Evolutionary conservation across 2,329 filamentous ascomycete genomes (phyloP).

Genomic region (Aaosphaeria arxii): DNA sequence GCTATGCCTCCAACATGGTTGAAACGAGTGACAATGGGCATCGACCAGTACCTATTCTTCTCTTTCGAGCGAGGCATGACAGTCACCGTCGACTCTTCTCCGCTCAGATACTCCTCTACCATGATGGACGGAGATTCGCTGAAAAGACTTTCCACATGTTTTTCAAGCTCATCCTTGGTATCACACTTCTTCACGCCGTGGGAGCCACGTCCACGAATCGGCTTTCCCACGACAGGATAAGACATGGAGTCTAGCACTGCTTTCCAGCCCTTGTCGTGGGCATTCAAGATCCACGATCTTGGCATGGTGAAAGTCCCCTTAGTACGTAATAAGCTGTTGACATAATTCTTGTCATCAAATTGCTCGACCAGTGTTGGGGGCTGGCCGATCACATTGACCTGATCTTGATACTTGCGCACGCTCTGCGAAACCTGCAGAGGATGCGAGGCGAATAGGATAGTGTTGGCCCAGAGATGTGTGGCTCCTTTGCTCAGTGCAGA

Average conservation of each 20-base stretch:
- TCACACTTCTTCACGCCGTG: conserved; percentile 50
- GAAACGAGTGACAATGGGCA: conserved; percentile 47
- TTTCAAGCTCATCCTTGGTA: conserved; percentile 21
- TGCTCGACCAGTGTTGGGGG: conserved; percentile 46
- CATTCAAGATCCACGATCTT: conserved; percentile 3
- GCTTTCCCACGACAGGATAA: conserved; percentile 49
- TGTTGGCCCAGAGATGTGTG: conserved; percentile 52
- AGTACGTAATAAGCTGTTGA: conserved; percentile 44
- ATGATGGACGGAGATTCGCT: conserved; percentile 40
- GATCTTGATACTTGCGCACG: conserved; percentile 27
- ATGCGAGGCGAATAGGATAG: conserved; percentile 49
- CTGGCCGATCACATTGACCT: conserved; percentile 45
- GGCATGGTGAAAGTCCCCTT: conserved; percentile 41
- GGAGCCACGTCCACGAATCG: conserved; percentile 49
- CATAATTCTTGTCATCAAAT: conserved; percentile 51
- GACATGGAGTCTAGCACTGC: conserved; percentile 2
- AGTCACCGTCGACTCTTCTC: conserved; percentile 51
- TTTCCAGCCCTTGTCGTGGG: background rate
- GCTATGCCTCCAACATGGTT: conserved; percentile 49
- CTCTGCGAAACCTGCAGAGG: conserved; percentile 44
- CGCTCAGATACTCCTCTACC: conserved; percentile 48
- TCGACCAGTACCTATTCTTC: conserved; percentile 39
- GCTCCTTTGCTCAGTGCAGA: conserved; percentile 88
- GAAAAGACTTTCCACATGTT: conserved; percentile 36
- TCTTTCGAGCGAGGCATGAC: conserved; percentile 48